Evolutionary conservation across 306 rosid species (phyloP), one percentile per base, ranked within the genome.

Genomic region (Coriaria nepalensis): DNA sequence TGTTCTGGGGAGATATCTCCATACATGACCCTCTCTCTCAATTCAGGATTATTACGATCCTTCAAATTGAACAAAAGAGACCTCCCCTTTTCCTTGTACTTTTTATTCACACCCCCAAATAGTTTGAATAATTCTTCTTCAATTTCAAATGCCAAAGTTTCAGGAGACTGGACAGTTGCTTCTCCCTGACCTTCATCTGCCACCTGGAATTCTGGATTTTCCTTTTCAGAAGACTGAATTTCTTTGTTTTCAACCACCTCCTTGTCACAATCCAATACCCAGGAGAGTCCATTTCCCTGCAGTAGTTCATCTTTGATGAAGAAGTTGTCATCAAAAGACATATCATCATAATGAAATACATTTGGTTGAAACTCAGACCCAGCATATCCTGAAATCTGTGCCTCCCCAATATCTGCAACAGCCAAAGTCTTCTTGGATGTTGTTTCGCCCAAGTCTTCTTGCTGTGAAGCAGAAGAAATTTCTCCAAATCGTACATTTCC

Each of bases 81-180:
- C 70, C 96, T 86, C 37, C 96, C 96, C 74, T 77, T 86, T 73
- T 86, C 96, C 57, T 86, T 86, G 73, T 86, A 86, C 78, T 86
- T 86, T 74, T 86, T 86, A 72, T 86, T 86, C 64, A 79, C 96
- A 55, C 96, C 96, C 46, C 83, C 86, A 74, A 86, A 86, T 56
- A 86, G 66, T 68, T 82, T 86, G 71, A 86, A 86, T 13, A 82
- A 74, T 59, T 86, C 90, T 40, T 20, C 79, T 66, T 86, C 96
- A 44, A 86, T 79, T 60, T 68, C 57, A 51, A 60, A 67, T 0
- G 96, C 93, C 60, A 86, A 50, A 52, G 60, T 49, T 56, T 78
- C 74, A 50, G 87, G 83, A 59, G 72, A 62, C 29, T 52, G 63
- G 55, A 10, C 29, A 5, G 43, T 52, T 53, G 66, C 37, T 51